A percentile compares a stretch with the other conserved stretches of the same genome.
Evolutionary conservation across 768 basidiomycete genomes (phyloP).

Genomic region (Peribolospora kevripleyi): DNA sequence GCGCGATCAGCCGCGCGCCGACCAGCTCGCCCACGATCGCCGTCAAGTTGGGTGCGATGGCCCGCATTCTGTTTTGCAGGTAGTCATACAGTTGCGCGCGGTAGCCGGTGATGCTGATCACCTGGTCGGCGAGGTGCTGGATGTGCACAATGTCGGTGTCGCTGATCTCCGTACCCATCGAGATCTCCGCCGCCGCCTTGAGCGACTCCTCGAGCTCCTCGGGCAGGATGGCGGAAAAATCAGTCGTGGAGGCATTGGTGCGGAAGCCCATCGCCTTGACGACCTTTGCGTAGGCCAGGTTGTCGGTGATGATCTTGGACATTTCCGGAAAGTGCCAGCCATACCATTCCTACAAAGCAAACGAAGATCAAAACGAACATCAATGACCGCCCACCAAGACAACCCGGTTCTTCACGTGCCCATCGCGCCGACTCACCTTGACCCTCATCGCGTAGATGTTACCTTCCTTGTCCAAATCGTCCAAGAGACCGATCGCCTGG

Average conservation of each 20-base stretch:
- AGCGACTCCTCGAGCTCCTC: slow-evolving; percentile 90
- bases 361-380: not conserved
- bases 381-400: not conserved
- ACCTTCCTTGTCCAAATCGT: slow-evolving; percentile 98
- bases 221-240: slow-evolving; percentile 71
- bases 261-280: slow-evolving; percentile 89
- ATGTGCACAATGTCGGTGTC: slow-evolving; percentile 94
- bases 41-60: slow-evolving; percentile 91
- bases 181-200: slow-evolving; percentile 88
- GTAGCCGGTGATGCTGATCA: slow-evolving; percentile 87
- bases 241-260: slow-evolving; percentile 66
- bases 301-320: slow-evolving; percentile 94
- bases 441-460: slow-evolving; percentile 99
- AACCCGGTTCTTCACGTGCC: not conserved
- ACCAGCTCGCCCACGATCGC: slow-evolving; percentile 57
- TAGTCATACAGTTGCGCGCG: slow-evolving; percentile 88
- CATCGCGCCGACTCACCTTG: slow-evolving; percentile 36
- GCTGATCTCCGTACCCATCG: slow-evolving; percentile 98
- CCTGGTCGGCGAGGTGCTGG: slow-evolving; percentile 87
- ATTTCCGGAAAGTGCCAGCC: slow-evolving; percentile 99
- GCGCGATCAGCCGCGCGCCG: slow-evolving; percentile 45
- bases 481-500: slow-evolving; percentile 90
- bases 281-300: slow-evolving; percentile 85
- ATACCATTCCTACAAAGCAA: slow-evolving; percentile 74
- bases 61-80: slow-evolving; percentile 89